Percentiles rank a stretch among this genome's conserved stretches.
phyloP scores from a whole-genome alignment of 2,329 filamentous ascomycete genomes.

The Ascochyta viciae-villosae region DNA sequence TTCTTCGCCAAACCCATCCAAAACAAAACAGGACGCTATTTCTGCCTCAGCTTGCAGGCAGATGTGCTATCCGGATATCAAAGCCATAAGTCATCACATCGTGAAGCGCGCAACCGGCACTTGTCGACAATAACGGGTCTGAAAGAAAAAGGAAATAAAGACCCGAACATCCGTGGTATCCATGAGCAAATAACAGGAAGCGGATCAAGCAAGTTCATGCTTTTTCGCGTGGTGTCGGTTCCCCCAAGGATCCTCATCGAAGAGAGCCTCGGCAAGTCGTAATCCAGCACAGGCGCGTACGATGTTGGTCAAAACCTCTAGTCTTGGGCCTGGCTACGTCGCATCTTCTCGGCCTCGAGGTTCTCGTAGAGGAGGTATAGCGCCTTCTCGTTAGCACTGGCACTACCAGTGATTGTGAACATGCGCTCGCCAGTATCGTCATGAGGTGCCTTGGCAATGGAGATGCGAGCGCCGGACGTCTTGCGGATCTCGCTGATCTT shows the following conservation, averaged over 20 bases:
- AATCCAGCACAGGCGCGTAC: neutral
- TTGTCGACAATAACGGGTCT: constrained; percentile 38
- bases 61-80: constrained; percentile 47
- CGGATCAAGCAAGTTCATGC: constrained; percentile 41
- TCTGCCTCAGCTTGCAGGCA: constrained; percentile 38
- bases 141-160: constrained; percentile 40
- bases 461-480: constrained; percentile 94
- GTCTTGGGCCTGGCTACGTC: constrained; percentile 76
- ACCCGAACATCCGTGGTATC: constrained; percentile 43
- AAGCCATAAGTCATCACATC: constrained; percentile 54
- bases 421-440: constrained; percentile 98
- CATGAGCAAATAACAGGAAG: constrained; percentile 40
- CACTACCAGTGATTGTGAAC: constrained; percentile 99
- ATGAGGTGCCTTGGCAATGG: constrained; percentile 95
- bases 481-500: constrained; percentile 99
- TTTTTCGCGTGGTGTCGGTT: constrained; percentile 26
- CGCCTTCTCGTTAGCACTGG: constrained; percentile 92
- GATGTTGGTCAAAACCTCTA: constrained; percentile 35
- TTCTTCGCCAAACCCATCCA: constrained; percentile 22
- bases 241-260: constrained; percentile 3
- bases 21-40: constrained; percentile 36
- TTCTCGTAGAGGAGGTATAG: constrained; percentile 98
- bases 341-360: constrained; percentile 98
- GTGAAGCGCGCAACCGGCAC: constrained; percentile 51
- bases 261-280: constrained; percentile 7